Conservation (phyloP, 2,329 filamentous ascomycete species). For the Fusarium nelsonii region DNA sequence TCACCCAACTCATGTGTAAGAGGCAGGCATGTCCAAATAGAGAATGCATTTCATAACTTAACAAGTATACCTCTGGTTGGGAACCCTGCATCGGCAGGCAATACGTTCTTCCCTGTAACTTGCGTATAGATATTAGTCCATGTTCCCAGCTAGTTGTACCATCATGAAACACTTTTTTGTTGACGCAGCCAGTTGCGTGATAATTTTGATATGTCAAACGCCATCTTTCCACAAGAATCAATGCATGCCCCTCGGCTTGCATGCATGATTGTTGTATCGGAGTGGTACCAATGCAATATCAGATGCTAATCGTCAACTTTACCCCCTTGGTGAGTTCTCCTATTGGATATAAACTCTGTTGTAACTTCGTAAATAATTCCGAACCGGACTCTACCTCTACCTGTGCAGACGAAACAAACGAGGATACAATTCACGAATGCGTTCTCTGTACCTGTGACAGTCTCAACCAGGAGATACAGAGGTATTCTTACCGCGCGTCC, state of each 20-base stretch:
- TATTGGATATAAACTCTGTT: constrained; percentile 34
- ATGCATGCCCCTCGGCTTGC: constrained; percentile 30
- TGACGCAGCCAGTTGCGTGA: constrained; percentile 28
- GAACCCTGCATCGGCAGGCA: constrained; percentile 15
- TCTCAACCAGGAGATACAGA: not conserved
- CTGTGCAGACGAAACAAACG: constrained; percentile 15
- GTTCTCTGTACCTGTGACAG: constrained; percentile 6
- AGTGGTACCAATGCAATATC: constrained; percentile 25
- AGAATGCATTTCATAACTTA: constrained; percentile 8
- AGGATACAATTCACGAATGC: constrained; percentile 23
- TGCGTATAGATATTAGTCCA: constrained; percentile 5
- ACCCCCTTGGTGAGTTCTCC: constrained; percentile 28
- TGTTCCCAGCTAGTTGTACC: constrained; percentile 29
- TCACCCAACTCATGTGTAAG: constrained; percentile 17
- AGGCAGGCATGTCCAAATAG: constrained; percentile 10
- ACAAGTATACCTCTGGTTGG: constrained; percentile 9
- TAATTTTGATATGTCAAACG: constrained; percentile 34
- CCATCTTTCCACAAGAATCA: constrained; percentile 25
- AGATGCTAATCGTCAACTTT: constrained; percentile 24
- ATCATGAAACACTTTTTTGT: constrained; percentile 24
- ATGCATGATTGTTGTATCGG: constrained; percentile 29
- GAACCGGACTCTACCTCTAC: constrained; percentile 25
- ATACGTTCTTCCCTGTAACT: not conserved
- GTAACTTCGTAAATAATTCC: constrained; percentile 35
- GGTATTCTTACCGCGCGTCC: not conserved